phyloP scores from a whole-genome alignment of 2,329 filamentous ascomycete species.

The Fusarium musae region DNA sequence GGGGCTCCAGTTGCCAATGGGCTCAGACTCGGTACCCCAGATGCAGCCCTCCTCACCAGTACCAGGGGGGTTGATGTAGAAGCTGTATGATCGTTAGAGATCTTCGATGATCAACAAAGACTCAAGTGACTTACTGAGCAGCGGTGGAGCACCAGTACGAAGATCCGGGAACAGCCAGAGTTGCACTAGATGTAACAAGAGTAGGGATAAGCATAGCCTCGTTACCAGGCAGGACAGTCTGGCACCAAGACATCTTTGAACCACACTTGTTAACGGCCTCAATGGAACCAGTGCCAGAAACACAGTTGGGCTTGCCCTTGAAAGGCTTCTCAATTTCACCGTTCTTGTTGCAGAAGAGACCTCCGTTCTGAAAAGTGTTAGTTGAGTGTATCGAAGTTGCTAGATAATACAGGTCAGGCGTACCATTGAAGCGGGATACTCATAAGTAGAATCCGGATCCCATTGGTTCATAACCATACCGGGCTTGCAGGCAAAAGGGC shows the following conservation, averaged over 20 bases:
- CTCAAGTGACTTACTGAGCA: slow-evolving; percentile 69
- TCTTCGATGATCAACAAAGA: slow-evolving; percentile 32
- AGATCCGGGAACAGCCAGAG: slow-evolving; percentile 75
- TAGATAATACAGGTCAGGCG: slow-evolving; percentile 40
- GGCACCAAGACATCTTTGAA: slow-evolving; percentile 75
- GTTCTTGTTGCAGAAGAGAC: slow-evolving; percentile 74
- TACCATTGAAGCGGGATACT: slow-evolving; percentile 78
- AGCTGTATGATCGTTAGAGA: slow-evolving; percentile 60
- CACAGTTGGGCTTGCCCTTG: slow-evolving; percentile 73
- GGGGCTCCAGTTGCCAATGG: slow-evolving; percentile 80
- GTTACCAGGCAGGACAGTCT: slow-evolving; percentile 81
- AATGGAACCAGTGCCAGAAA: slow-evolving; percentile 73
- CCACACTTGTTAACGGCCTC: slow-evolving; percentile 74
- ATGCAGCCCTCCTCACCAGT: slow-evolving; percentile 71
- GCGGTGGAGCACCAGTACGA: slow-evolving; percentile 78
- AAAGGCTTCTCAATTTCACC: slow-evolving; percentile 78
- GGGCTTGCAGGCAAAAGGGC: slow-evolving; percentile 79
- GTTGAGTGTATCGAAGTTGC: background rate
- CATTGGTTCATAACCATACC: slow-evolving; percentile 84
- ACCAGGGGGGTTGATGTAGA: slow-evolving; percentile 82
- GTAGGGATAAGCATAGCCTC: slow-evolving; percentile 87
- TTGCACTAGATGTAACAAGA: slow-evolving; percentile 65
- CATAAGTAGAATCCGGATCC: slow-evolving; percentile 76
- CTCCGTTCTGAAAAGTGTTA: slow-evolving; percentile 68
- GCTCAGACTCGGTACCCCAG: slow-evolving; percentile 73